These are phyloP conservation scores for Knufia petricola DNA, from an alignment of 2,329 filamentous ascomycete genomes.

Conservation along the genomic window DNA sequence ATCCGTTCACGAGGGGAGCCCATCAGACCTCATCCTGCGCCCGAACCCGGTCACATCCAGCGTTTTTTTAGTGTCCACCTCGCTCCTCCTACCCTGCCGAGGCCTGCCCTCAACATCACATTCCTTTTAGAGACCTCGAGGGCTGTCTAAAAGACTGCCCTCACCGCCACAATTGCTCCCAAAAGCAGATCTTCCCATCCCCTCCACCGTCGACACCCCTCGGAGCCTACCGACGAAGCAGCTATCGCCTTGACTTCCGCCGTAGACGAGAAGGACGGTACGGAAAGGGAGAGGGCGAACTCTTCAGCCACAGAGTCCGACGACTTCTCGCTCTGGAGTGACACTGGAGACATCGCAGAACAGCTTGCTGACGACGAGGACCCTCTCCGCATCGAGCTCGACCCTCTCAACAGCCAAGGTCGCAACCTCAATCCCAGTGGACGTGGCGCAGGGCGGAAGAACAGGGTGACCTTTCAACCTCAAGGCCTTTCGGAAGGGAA, in stretches of 20 bases:
- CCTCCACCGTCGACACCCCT: constrained; percentile 5
- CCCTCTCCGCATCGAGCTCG: constrained; percentile 62
- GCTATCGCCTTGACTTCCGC: constrained; percentile 32
- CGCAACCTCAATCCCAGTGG: constrained; percentile 26
- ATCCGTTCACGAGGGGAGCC: constrained; percentile 5
- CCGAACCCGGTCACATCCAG: neutral
- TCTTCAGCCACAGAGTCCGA: constrained; percentile 44
- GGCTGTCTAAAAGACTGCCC: constrained; percentile 74
- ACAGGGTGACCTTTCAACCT: constrained; percentile 20
- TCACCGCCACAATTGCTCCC: constrained; percentile 74
- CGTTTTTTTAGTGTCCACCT: constrained; percentile 1
- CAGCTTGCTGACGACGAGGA: constrained; percentile 77
- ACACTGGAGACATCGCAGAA: constrained; percentile 90
- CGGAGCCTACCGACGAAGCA: constrained; percentile 20
- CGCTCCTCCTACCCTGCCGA: constrained; percentile 9
- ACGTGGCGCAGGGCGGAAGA: constrained; percentile 22
- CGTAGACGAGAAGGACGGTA: constrained; percentile 38
- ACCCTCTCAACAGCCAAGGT: constrained; percentile 36
- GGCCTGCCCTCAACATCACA: constrained; percentile 9
- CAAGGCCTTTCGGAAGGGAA: constrained; percentile 34
- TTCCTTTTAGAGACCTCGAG: constrained; percentile 26
- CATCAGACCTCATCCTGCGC: neutral
- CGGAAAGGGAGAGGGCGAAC: constrained; percentile 42
- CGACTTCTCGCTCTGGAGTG: constrained; percentile 77
- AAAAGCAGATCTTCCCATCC: constrained; percentile 37